Conservation (phyloP, 2,329 filamentous ascomycete genomes). For the Chrysoporthe austroafricana region DNA sequence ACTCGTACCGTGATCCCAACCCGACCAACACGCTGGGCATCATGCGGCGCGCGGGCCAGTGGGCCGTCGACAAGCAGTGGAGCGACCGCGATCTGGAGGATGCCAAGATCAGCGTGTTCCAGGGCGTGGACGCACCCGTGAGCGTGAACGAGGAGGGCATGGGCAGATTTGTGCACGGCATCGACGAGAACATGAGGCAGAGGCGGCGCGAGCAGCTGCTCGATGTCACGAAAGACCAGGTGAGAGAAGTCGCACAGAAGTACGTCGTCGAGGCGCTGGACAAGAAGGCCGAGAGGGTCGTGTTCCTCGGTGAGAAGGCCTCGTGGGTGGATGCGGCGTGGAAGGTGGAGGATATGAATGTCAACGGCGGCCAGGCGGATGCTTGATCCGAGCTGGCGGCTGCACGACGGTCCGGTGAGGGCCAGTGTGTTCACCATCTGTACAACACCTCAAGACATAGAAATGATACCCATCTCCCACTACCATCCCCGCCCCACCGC, state of each 20-base stretch:
- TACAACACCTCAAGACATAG: constrained; percentile 20
- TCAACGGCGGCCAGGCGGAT: constrained; percentile 46
- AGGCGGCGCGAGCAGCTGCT: constrained; percentile 79
- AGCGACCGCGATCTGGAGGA: constrained; percentile 86
- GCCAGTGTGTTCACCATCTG: constrained; percentile 24
- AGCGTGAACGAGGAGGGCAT: constrained; percentile 89
- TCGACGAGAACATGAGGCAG: constrained; percentile 90
- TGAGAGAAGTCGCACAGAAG: constrained; percentile 78
- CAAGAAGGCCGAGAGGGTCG: constrained; percentile 63
- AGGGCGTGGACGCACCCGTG: constrained; percentile 84
- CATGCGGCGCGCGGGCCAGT: constrained; percentile 80
- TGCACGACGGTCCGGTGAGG: background rate
- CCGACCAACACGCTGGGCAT: constrained; percentile 85
- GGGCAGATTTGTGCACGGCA: constrained; percentile 79
- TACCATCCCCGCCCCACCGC: background rate
- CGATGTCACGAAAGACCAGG: constrained; percentile 80
- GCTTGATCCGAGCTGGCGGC: background rate
- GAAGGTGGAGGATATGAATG: constrained; percentile 77
- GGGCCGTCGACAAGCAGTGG: constrained; percentile 83
- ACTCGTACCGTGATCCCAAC: constrained; percentile 92
- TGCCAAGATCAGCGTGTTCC: constrained; percentile 94
- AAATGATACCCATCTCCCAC: constrained; percentile 30
- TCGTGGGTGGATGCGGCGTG: constrained; percentile 76
- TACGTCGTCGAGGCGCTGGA: constrained; percentile 74
- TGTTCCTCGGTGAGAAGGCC: constrained; percentile 83